Percentiles rank a stretch among this genome's conserved stretches.
These are phyloP conservation scores for Penicillium sp. DNA, from an alignment of 2,329 filamentous ascomycete species.

Conservation along the genomic window DNA sequence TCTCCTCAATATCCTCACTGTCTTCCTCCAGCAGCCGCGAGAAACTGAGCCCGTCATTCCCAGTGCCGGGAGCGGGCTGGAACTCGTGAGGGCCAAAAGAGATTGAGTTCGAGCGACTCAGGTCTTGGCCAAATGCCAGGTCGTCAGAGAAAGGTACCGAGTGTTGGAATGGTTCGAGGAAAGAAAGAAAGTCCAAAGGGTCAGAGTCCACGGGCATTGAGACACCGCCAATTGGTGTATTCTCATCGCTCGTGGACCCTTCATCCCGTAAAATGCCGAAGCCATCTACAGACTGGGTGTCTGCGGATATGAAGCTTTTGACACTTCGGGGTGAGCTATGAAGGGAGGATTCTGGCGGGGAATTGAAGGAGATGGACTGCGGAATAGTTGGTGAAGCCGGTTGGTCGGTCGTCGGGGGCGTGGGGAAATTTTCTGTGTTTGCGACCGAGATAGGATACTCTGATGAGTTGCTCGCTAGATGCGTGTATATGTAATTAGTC, in stretches of 20 bases:
- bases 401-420: slow-evolving; percentile 21
- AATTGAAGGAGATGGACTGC: slow-evolving; percentile 4
- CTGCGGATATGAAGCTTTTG: slow-evolving; percentile 19
- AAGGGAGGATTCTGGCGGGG: slow-evolving; percentile 16
- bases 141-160: slow-evolving; percentile 16
- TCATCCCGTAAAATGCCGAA: slow-evolving; percentile 3
- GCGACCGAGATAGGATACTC: not conserved
- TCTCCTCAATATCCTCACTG: slow-evolving; percentile 58
- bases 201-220: slow-evolving; percentile 19
- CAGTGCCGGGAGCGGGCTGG: slow-evolving; percentile 9
- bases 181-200: slow-evolving; percentile 20
- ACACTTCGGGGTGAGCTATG: slow-evolving; percentile 20
- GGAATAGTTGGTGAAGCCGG: slow-evolving; percentile 11
- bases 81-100: slow-evolving; percentile 10
- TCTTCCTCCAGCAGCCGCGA: slow-evolving; percentile 36
- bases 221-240: slow-evolving; percentile 12
- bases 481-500: not conserved
- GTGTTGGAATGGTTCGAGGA: slow-evolving; percentile 19
- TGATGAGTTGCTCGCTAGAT: slow-evolving; percentile 6
- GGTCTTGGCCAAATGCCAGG: slow-evolving; percentile 12
- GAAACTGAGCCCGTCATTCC: slow-evolving; percentile 27
- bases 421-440: slow-evolving; percentile 14
- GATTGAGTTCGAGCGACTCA: not conserved
- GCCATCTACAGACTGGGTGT: slow-evolving; percentile 16
- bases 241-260: slow-evolving; percentile 4